A percentile compares a stretch with the other conserved stretches of the same genome.
Conservation (phyloP, 768 basidiomycete species). For the Rhodotorula toruloides region DNA sequence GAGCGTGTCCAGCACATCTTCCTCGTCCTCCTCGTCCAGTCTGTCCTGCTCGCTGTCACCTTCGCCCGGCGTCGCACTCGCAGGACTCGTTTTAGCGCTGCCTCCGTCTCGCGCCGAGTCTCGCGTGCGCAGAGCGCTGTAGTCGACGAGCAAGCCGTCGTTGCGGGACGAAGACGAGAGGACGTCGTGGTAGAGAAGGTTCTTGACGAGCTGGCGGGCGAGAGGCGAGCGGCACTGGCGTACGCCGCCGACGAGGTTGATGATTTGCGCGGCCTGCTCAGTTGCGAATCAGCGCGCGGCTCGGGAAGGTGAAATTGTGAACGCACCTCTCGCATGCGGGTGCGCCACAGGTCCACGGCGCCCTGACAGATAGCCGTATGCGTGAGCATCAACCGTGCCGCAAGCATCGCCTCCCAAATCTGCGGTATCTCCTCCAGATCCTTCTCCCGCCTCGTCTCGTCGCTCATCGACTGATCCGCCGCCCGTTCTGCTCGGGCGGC, state of each 20-base stretch:
- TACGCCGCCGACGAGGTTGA: constrained; percentile 12
- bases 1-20: constrained; percentile 26
- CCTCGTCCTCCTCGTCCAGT: constrained; percentile 1
- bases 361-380: constrained; percentile 20
- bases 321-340: constrained; percentile 7
- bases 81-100: too few relatives aligned
- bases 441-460: neutral
- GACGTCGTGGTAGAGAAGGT: constrained; percentile 31
- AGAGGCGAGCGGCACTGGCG: constrained; percentile 1
- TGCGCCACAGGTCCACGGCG: constrained; percentile 16
- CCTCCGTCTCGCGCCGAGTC: neutral
- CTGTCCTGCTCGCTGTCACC: neutral
- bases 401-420: constrained; percentile 19
- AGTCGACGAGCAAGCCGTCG: constrained; percentile 23
- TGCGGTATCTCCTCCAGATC: neutral
- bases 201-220: constrained; percentile 12
- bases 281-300: too few relatives aligned
- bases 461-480: neutral
- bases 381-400: constrained; percentile 12
- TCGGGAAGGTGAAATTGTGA: too few relatives aligned
- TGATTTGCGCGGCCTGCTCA: constrained; percentile 8
- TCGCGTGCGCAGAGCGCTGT: neutral
- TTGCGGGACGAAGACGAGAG: constrained; percentile 15
- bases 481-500: neutral
- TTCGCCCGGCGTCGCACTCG: neutral